Conservation (phyloP, 106 monocot species). For the Apostasia ramifera region DNA sequence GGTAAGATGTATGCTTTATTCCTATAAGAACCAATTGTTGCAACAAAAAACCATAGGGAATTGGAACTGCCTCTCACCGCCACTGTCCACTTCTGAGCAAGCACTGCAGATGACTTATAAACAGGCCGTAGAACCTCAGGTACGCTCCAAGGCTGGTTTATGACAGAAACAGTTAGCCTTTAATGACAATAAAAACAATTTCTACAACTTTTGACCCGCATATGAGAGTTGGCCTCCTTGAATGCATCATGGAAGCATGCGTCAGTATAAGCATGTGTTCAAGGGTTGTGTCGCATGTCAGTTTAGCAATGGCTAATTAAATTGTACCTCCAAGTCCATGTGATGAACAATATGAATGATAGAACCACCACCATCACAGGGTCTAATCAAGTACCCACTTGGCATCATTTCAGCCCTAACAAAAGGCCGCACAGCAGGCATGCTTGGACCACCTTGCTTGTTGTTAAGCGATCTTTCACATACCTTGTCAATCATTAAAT, state of each 20-base stretch:
- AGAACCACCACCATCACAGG: slow-evolving; percentile 32
- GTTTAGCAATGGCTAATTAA: too few relatives aligned
- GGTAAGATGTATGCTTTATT: too few relatives aligned
- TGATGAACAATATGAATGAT: slow-evolving; percentile 60
- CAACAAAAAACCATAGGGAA: too few relatives aligned
- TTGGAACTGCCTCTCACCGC: slow-evolving; percentile 24
- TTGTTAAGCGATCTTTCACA: slow-evolving; percentile 69
- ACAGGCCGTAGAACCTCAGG: slow-evolving; percentile 63
- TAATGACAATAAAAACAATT: too few relatives aligned
- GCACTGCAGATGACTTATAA: slow-evolving; percentile 59
- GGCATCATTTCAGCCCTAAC: slow-evolving; percentile 63
- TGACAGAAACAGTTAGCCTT: neutral
- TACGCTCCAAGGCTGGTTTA: slow-evolving; percentile 55
- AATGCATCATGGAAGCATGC: too few relatives aligned
- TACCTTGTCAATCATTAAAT: slow-evolving; percentile 25
- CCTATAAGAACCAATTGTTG: too few relatives aligned
- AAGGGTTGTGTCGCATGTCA: too few relatives aligned
- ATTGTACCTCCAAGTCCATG: slow-evolving; percentile 53
- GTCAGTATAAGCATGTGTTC: too few relatives aligned
- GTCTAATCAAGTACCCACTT: slow-evolving; percentile 61
- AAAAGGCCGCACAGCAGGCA: slow-evolving; percentile 54
- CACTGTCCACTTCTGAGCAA: slow-evolving; percentile 65
- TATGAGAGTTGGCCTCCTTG: too few relatives aligned
- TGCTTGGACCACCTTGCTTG: slow-evolving; percentile 56
- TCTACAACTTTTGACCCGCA: too few relatives aligned